A percentile compares a stretch with the other conserved stretches of the same genome.
Conservation (phyloP, 192 early-diverging fungal species). For the Gamsiella multidivaricata region DNA sequence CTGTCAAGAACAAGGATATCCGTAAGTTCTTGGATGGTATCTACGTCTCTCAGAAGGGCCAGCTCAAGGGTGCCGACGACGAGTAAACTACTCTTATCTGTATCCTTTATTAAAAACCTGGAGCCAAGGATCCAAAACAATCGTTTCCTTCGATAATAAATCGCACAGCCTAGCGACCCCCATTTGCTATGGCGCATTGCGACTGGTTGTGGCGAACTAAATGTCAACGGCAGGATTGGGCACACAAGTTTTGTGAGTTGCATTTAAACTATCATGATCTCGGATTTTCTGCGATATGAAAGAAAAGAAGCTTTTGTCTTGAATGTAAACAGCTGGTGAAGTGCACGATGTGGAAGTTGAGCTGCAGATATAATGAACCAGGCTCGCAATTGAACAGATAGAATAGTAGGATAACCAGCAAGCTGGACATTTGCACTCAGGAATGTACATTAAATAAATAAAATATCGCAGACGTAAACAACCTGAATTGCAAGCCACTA, state of each 20-base stretch:
- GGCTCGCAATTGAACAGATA: too few species aligned
- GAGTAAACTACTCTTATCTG: conserved; percentile 52
- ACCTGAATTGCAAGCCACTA: background rate
- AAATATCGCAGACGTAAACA: conserved; percentile 10
- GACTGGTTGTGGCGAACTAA: conserved; percentile 4
- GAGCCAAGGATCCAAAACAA: conserved; percentile 16
- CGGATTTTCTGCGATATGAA: too few species aligned
- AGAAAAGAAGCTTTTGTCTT: too few species aligned
- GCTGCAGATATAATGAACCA: too few species aligned
- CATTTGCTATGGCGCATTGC: conserved; percentile 27
- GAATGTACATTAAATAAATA: too few species aligned
- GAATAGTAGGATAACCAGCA: too few species aligned
- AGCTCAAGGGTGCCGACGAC: conserved; percentile 67
- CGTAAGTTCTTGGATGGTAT: conserved; percentile 99
- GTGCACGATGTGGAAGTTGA: too few species aligned
- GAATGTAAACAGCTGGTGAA: too few species aligned
- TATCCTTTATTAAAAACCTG: conserved; percentile 31
- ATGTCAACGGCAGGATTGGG: too few species aligned
- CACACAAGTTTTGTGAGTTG: background rate
- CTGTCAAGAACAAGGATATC: conserved; percentile 99
- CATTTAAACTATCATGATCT: too few species aligned
- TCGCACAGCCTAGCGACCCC: conserved; percentile 18
- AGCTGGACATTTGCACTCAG: too few species aligned
- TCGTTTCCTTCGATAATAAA: conserved; percentile 12
- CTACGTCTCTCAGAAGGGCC: conserved; percentile 91